A percentile compares a stretch with the other conserved stretches of the same genome.
phyloP scores from a whole-genome alignment of 2,329 filamentous ascomycete genomes.

The Penicillium sp. region DNA sequence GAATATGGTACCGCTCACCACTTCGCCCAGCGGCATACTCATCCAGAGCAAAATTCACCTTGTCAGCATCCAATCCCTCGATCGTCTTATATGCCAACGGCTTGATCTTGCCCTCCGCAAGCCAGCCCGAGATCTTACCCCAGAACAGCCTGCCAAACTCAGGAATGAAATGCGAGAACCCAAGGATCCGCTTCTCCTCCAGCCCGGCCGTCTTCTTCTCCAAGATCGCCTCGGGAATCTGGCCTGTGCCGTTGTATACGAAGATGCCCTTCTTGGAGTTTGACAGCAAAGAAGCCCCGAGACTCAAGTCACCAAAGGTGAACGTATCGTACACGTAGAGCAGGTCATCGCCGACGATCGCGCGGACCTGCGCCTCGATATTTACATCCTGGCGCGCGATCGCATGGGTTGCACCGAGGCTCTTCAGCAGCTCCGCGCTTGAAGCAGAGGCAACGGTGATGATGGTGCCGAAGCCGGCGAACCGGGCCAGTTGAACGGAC shows the following conservation, averaged over 20 bases:
- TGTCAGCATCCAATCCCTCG: conserved; percentile 33
- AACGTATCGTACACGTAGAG: conserved; percentile 41
- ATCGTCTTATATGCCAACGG: conserved; percentile 32
- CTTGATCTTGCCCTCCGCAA: conserved; percentile 33
- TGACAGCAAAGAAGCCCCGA: conserved; percentile 37
- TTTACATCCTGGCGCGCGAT: conserved; percentile 40
- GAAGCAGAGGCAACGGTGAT: conserved; percentile 38
- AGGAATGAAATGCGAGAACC: conserved; percentile 25
- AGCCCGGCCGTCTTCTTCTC: conserved; percentile 34
- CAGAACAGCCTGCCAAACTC: conserved; percentile 35
- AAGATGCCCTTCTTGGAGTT: conserved; percentile 36
- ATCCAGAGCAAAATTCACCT: conserved; percentile 41
- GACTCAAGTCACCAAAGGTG: conserved; percentile 22
- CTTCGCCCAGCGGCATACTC: conserved; percentile 24
- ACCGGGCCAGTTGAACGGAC: conserved; percentile 23
- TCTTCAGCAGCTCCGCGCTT: conserved; percentile 26
- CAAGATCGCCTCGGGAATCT: conserved; percentile 28
- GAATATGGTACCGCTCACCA: conserved; percentile 2
- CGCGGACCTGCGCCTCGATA: conserved; percentile 33
- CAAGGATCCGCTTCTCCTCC: conserved; percentile 29
- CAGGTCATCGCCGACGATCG: conserved; percentile 41
- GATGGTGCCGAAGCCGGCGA: conserved; percentile 40
- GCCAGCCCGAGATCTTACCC: conserved; percentile 29
- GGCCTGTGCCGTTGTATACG: conserved; percentile 20
- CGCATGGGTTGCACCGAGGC: conserved; percentile 43